Base-by-base conservation (phyloP, 805 yeast genomes). In the Monosporozyma unispora region DNA sequence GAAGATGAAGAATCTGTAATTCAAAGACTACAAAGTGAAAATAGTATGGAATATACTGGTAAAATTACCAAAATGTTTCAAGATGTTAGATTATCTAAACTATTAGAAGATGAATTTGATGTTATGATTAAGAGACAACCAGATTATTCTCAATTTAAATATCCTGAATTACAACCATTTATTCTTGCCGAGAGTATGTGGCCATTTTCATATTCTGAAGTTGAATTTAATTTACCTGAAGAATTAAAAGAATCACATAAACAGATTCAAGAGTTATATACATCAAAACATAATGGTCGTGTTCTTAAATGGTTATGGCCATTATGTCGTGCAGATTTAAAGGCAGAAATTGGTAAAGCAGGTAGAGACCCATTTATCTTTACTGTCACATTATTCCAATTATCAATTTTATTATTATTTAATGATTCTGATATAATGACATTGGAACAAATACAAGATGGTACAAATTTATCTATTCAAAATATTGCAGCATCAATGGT, bases 251-350 rank as follows among this genome's bases (percentile, higher is more conserved):
- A 74, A 39, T 78, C 95, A 1, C 79, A 83, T 58, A 79, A 82
- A 48, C 78, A 78, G 48, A 80, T 91, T 49, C 81, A 81, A 50
- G 74, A 77, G 39, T 74, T 85, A 52, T 95, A 91, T 66, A 74
- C 78, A 41, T 71, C 74, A 33, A 83, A 84, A 59, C 97, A 91
- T 67, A 79, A 74, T 53, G 97, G 97, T 11, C 78, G 98, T 67
- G 81, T 87, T 55, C 77, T 93, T 58, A 85, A 87, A 62, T 93
- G 99, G 99, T 77, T 91, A 52, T 93, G 97, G 97, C 84, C 88
- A 59, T 80, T 87, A 63, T 87, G 95, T 44, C 84, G 91, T 66
- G 93, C 95, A 52, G 99, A 93, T 65, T 69, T 93, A 50, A 86
- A 83, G 67, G 96, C 95, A 10, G 85, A 87, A 62, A 76, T 89